Conservation (phyloP, 768 basidiomycete genomes). For the Rhodotorula paludigena region DNA sequence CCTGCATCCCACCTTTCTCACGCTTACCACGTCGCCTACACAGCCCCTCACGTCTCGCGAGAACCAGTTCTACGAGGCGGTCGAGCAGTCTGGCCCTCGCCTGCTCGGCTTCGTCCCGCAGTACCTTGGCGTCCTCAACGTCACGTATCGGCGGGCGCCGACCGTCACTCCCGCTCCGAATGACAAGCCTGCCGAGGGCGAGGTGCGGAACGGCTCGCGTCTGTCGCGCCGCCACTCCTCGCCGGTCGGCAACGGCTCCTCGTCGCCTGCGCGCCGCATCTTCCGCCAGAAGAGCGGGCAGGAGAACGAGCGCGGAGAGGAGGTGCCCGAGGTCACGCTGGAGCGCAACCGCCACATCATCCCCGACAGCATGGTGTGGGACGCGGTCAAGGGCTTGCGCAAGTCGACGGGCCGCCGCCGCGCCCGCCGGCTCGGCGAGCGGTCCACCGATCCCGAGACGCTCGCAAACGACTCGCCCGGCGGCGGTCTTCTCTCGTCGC, state of each 20-base stretch:
- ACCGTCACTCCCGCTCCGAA: constrained; percentile 42
- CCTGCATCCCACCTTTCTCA: constrained; percentile 9
- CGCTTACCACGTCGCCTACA: neutral
- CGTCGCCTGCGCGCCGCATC: constrained; percentile 28
- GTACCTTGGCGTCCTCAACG: constrained; percentile 96
- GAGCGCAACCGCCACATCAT: constrained; percentile 94
- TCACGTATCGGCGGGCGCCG: constrained; percentile 78
- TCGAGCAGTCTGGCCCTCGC: constrained; percentile 87
- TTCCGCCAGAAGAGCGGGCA: constrained; percentile 44
- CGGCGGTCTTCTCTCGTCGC: constrained; percentile 19
- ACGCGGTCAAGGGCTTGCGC: constrained; percentile 41
- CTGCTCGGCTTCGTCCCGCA: constrained; percentile 92
- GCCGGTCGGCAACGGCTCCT: constrained; percentile 16
- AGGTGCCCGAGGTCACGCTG: constrained; percentile 88
- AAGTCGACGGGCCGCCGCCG: constrained; percentile 6
- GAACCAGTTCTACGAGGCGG: constrained; percentile 95
- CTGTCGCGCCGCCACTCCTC: constrained; percentile 23
- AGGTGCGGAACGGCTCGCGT: constrained; percentile 4
- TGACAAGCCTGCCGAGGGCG: constrained; percentile 22
- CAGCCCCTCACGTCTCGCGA: constrained; percentile 95
- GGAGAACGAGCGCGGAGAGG: constrained; percentile 46
- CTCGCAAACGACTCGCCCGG: constrained; percentile 5
- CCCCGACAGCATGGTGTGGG: constrained; percentile 76
- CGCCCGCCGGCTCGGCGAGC: constrained; percentile 3
- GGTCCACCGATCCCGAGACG: constrained; percentile 30